These are phyloP conservation scores for Neocatenulostroma microsporum DNA, from an alignment of 2,329 filamentous ascomycete genomes.

Conservation along the genomic window DNA sequence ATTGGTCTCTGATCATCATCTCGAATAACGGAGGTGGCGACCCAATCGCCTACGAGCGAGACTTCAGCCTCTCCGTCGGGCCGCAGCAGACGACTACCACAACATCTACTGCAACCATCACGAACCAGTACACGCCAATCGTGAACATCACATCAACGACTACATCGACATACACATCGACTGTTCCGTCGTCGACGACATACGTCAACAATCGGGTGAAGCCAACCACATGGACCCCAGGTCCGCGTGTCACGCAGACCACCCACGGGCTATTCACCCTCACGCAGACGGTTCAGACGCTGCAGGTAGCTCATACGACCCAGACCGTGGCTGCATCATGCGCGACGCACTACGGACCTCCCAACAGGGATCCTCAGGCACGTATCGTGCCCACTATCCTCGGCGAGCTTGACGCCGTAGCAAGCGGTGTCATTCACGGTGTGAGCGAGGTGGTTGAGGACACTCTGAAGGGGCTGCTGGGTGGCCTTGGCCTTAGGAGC, in stretches of 20 bases:
- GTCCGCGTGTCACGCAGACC: slow-evolving; percentile 12
- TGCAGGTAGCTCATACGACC: slow-evolving; percentile 12
- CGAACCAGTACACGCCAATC: slow-evolving; percentile 18
- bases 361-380: slow-evolving; percentile 20
- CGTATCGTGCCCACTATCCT: slow-evolving; percentile 23
- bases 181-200: slow-evolving; percentile 16
- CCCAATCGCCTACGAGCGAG: slow-evolving; percentile 40
- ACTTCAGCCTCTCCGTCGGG: slow-evolving; percentile 33
- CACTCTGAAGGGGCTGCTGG: background rate
- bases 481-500: background rate
- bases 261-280: slow-evolving; percentile 21
- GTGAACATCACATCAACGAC: slow-evolving; percentile 21
- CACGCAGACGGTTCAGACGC: slow-evolving; percentile 14
- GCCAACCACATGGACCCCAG: slow-evolving; percentile 15
- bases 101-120: slow-evolving; percentile 18
- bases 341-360: background rate
- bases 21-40: slow-evolving; percentile 38
- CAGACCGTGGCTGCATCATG: slow-evolving; percentile 8
- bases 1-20: slow-evolving; percentile 38
- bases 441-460: background rate
- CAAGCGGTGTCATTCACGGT: background rate
- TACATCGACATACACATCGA: slow-evolving; percentile 20
- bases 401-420: slow-evolving; percentile 6
- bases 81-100: slow-evolving; percentile 27
- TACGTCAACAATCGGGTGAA: slow-evolving; percentile 4